Base-by-base conservation (phyloP, 495 filamentous ascomycete species). In the Chaetomidium leptoderma region DNA sequence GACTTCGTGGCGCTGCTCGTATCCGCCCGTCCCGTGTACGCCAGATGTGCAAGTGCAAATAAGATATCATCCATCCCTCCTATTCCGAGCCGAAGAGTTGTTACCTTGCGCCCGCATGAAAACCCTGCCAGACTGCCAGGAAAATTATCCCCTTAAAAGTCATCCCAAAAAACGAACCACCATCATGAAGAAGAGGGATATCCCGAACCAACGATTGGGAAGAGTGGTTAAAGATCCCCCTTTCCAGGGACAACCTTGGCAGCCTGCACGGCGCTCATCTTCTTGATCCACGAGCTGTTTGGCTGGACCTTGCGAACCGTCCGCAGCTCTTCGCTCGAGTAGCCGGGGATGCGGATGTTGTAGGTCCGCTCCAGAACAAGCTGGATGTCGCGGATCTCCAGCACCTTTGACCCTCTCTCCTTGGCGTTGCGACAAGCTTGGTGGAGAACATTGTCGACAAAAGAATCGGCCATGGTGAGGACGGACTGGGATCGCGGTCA, bases 321-420 rank as follows among this genome's bases (percentile, higher is more conserved):
- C 54, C 93, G 84, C 57, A 96, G 81, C 73, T 98, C 93, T 65
- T 98, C 93, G 29, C 89, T 88, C 6, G 90, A 85, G 72, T 95
- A 97, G 33, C 93, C 93, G 0, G 93, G 95, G 56, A 97, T 90
- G 55, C 93, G 89, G 75, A 97, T 97, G 72, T 97, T 97, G 82
- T 95, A 97, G 69, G 91, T 92, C 55, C 95, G 88, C 75, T 98
- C 93, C 17, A 98, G 86, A 24, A 96, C 86, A 32, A 97, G 86
- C 74, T 97, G 93, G 48, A 98, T 82, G 69, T 98, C 93, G 60
- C 91, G 89, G 47, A 96, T 86, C 62, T 98, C 93, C 8, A 98
- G 85, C 0, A 85, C 83, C 55, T 89, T 88, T 11, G 88, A 90
- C n/a, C 87, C 86, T 26, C 93, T 88, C 43, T 95, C 82, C 72